Evolutionary conservation across 805 yeast species (phyloP).

Genomic region (Candida dajiaensis): DNA sequence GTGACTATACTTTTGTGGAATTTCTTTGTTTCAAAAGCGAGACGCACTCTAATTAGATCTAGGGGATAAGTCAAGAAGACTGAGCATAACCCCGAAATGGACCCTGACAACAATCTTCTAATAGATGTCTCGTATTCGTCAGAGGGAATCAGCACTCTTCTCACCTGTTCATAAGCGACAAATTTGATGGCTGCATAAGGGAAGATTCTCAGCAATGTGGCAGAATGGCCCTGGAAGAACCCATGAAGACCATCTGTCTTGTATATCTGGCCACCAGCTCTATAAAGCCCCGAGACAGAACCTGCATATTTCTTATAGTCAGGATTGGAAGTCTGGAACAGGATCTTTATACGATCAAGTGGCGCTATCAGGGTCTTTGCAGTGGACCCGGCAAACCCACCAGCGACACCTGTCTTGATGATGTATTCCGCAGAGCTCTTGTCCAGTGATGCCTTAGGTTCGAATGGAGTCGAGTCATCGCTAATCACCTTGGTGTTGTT

Average conservation of each 20-base stretch:
- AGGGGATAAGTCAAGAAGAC: slow-evolving; percentile 90
- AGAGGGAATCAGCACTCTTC: slow-evolving; percentile 72
- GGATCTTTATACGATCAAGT: slow-evolving; percentile 86
- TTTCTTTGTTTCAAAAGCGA: slow-evolving; percentile 76
- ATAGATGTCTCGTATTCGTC: slow-evolving; percentile 70
- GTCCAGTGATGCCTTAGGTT: slow-evolving; percentile 30
- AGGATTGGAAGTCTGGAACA: slow-evolving; percentile 93
- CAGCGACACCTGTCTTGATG: slow-evolving; percentile 81
- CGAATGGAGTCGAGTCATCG: slow-evolving; percentile 18
- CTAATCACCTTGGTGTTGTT: slow-evolving; percentile 13
- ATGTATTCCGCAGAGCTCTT: slow-evolving; percentile 76
- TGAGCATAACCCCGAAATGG: slow-evolving; percentile 80
- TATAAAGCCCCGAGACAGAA: slow-evolving; percentile 64
- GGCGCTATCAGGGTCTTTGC: slow-evolving; percentile 96
- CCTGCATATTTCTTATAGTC: slow-evolving; percentile 79
- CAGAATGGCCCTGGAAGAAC: slow-evolving; percentile 92
- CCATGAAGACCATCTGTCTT: slow-evolving; percentile 69
- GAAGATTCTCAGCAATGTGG: slow-evolving; percentile 82
- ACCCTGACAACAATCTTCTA: slow-evolving; percentile 82
- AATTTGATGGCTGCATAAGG: slow-evolving; percentile 97
- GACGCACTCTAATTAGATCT: slow-evolving; percentile 82
- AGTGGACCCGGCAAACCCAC: slow-evolving; percentile 94
- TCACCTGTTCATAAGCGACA: slow-evolving; percentile 90
- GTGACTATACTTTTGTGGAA: slow-evolving; percentile 7
- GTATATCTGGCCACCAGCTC: slow-evolving; percentile 67